Conservation (phyloP, 495 filamentous ascomycete species). For the Penicillium bovifimosum region DNA sequence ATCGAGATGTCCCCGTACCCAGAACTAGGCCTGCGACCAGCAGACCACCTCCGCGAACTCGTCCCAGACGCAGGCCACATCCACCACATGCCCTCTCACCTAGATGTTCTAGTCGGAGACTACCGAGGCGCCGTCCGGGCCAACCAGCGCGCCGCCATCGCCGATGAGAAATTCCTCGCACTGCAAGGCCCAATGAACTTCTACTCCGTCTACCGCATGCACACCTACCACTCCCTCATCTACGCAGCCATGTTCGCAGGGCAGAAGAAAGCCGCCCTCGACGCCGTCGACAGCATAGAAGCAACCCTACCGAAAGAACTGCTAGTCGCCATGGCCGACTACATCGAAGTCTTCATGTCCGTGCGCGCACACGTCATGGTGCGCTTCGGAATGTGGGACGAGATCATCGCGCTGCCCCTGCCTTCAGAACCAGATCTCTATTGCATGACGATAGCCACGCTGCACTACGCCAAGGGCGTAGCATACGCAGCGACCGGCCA, state of each 20-base stretch:
- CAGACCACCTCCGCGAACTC: conserved; percentile 53
- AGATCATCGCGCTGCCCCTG: conserved; percentile 43
- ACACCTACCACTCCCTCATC: conserved; percentile 59
- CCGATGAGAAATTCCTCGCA: conserved; percentile 53
- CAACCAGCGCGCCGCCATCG: conserved; percentile 50
- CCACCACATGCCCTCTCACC: conserved; percentile 62
- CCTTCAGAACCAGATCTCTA: conserved; percentile 51
- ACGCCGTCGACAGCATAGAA: conserved; percentile 48
- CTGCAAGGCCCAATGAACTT: conserved; percentile 50
- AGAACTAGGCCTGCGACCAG: conserved; percentile 47
- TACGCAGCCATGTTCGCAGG: conserved; percentile 68
- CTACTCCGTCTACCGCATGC: conserved; percentile 59
- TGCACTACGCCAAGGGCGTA: conserved; percentile 56
- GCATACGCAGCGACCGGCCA: conserved; percentile 51
- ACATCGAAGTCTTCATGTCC: conserved; percentile 55
- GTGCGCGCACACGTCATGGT: conserved; percentile 57
- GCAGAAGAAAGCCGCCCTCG: conserved; percentile 45
- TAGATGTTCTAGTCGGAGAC: conserved; percentile 60
- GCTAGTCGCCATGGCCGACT: conserved; percentile 60
- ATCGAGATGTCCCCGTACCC: conserved; percentile 63
- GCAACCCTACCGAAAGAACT: conserved; percentile 47
- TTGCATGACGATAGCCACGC: conserved; percentile 53
- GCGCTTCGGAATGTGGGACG: conserved; percentile 60
- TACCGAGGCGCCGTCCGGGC: conserved; percentile 53
- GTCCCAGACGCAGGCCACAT: conserved; percentile 60